Evolutionary conservation across 2,329 filamentous ascomycete species (phyloP), one percentile per base, ranked within the genome.

Genomic region (Trichoderma harzianum): DNA sequence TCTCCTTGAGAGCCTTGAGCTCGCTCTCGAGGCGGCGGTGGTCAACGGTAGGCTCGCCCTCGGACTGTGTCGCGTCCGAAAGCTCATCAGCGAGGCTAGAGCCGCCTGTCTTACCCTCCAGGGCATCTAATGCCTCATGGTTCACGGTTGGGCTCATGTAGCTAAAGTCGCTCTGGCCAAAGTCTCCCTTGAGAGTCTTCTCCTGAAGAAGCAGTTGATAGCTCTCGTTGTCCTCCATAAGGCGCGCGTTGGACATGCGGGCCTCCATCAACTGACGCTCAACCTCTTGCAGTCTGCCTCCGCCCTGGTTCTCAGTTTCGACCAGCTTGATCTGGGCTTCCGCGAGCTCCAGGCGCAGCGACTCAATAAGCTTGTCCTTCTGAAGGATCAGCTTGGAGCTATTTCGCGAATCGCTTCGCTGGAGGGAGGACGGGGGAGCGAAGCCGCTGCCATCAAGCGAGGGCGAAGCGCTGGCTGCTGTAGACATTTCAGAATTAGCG

Each of bases 181-280:
- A 95, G 79, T 98, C 95, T 34, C 96, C 96, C 79, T 97, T 97
- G 72, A 99, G 88, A 1, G 96, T 98, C 86, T 94, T 95, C 82
- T 98, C 95, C 78, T 94, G 94, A 28, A 99, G 89, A 21, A 99
- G 89, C 47, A 98, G 88, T 82, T 98, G 95, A 82, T 97, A 99
- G 83, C 94, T 97, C 83, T 99, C 96, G 78, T 98, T 98, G 82
- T 99, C 96, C 83, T 99, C 96, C 93, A 98, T 96, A 74, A 99
- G 86, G 60, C 95, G 90, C 71, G 96, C 96, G 79, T 98, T 99
- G 76, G 94, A 92, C 92, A 98, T 96, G 77, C 95, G 93, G 51
- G 94, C 92, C 79, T 98, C 95, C 83, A 98, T 90, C 67, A 98
- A 88, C 75, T 93, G 89, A 77, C 92, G 92, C 83, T 98, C 95